Base-by-base conservation (phyloP, 371 early-diverging fungal genomes). In the Mortierella sp. region DNA sequence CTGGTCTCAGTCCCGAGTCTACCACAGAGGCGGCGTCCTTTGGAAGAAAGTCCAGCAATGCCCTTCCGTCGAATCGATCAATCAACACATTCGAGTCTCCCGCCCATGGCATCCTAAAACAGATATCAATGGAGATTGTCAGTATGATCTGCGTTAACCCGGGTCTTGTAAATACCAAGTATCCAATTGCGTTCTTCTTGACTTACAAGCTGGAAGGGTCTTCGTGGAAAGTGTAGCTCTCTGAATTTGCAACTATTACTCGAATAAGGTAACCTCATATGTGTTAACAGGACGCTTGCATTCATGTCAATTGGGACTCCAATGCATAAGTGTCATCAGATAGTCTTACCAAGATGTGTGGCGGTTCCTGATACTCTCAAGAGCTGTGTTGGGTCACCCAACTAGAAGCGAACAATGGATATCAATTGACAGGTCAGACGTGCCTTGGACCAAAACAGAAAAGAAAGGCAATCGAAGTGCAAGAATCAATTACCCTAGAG, bases 311-410 rank as follows among this genome's bases (percentile, higher is more conserved):
- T 27, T 58, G 29, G 12, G 12, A 27, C 29, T 27, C 10, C 56
- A 32, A 32, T 16, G 32, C 16, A 16, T 32, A 35, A 38, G 21
- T 44, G 16, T 21, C 60, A 14, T 46, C 4, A 10, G 27, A 29
- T 32, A 29, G 0, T 16, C 21, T 35, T 84, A 85, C 85, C 85
- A 38, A 93, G 85, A 70, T 88, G 89, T 29, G 82, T 79, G 11
- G 90, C 83, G 41, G 90, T 88, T 38, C 93, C 93, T 43, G 91
- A 90, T 24, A 93, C 90, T 68, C 93, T 88, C 35, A 93, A 74
- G 5, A 93, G 81, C 73, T 93, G 93, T 54, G 82, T 88, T 41
- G 92, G 92, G 84, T 93, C 93, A 12, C 93, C 93, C 18, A 92
- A 77, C 93, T 93, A 56, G 5, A 27, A 27, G n/a, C 27, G 32